Base-by-base conservation (phyloP, 805 yeast genomes). In the Candida quercuum region DNA sequence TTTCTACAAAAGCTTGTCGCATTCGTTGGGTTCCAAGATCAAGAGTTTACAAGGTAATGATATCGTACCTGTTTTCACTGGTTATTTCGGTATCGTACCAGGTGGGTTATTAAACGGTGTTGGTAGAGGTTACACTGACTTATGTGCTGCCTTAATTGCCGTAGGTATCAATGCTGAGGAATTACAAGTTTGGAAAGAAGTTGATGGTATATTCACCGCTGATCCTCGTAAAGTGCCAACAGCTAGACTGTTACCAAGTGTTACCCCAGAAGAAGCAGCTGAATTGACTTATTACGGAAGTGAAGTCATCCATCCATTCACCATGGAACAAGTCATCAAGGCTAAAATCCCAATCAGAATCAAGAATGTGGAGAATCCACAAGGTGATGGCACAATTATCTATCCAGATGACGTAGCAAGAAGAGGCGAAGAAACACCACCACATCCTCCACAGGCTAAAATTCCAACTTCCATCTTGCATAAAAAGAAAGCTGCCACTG, bases 201-300 rank as follows among this genome's bases (percentile, higher is more conserved):
- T 93, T 36, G 99, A 93, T 59, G 99, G 99, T 52, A 93, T 93
- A 28, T 93, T 93, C 68, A 89, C 98, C 1, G 99, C 99, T 3
- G 99, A 93, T 59, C 99, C 99, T 28, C 72, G 99, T 43, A 93
- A 93, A 53, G 98, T 93, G 21, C 82, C 88, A 26, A 78, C 77
- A 39, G 99, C 99, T 4, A 72, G 95, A 50, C 68, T 91, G 36
- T 69, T 93, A 46, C 76, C 78, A 40, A 77, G 87, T 37, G 96
- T 93, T 45, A 93, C 98, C 0, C 99, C 99, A 4, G 98, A 93
- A 57, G 99, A 93, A 66, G 99, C 99, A 5, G 93, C 98, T 0
- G 99, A 93, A 66, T 75, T 93, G 60, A 93, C 99, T 1, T 93
- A 93, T 63, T 93, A 93, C 57, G 99, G 99, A 32, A 82, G 94